Conservation (phyloP, 1,139 yeast genomes). For the Sugiyamaella pinicola region DNA sequence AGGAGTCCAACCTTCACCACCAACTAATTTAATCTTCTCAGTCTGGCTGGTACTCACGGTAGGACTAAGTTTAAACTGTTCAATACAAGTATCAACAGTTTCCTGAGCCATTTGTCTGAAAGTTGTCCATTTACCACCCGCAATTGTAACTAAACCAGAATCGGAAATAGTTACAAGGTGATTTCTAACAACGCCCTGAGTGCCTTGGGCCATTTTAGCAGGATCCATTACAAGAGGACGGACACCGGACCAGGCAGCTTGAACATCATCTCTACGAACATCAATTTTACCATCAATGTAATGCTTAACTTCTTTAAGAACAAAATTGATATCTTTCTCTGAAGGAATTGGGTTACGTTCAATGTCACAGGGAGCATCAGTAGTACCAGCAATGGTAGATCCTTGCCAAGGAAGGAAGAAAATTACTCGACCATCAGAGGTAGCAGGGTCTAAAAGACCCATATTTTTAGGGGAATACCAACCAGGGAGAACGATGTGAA, state of each 20-base stretch:
- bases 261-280: slow-evolving; percentile 85
- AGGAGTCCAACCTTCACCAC: slow-evolving; percentile 68
- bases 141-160: slow-evolving; percentile 79
- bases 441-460: slow-evolving; percentile 89
- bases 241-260: slow-evolving; percentile 96
- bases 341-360: slow-evolving; percentile 72
- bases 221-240: slow-evolving; percentile 95
- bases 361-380: slow-evolving; percentile 76
- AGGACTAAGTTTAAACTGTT: slow-evolving; percentile 49
- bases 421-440: slow-evolving; percentile 95
- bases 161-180: slow-evolving; percentile 76
- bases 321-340: slow-evolving; percentile 88
- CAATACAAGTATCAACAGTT: slow-evolving; percentile 75
- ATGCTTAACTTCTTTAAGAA: slow-evolving; percentile 82
- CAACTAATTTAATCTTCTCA: slow-evolving; percentile 63
- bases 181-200: slow-evolving; percentile 88
- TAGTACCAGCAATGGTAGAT: slow-evolving; percentile 93
- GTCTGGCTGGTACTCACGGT: slow-evolving; percentile 59
- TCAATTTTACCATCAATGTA: slow-evolving; percentile 76
- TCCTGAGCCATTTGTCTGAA: slow-evolving; percentile 98
- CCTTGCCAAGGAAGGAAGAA: slow-evolving; percentile 99
- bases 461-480: slow-evolving; percentile 85
- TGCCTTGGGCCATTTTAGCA: slow-evolving; percentile 55
- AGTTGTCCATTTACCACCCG: slow-evolving; percentile 99
- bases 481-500: slow-evolving; percentile 89